phyloP scores from a whole-genome alignment of 1,284 basidiomycete species.

The Pseudozyma thailandica region DNA sequence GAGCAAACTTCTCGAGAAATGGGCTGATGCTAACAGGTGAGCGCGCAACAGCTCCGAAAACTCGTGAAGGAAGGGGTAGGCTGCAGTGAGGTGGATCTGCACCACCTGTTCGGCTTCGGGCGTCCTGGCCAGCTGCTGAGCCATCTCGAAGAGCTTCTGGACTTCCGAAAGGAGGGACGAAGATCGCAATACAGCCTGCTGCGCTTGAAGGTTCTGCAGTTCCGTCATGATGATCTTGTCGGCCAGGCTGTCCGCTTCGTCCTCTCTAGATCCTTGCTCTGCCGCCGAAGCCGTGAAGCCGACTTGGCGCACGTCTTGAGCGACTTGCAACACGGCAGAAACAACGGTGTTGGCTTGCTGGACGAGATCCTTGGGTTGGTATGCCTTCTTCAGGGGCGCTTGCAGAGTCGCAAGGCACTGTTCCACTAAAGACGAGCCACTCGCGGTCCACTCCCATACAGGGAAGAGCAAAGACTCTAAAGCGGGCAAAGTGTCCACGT shows the following conservation, averaged over 20 bases:
- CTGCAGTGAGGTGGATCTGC: slow-evolving; percentile 30
- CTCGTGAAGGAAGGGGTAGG: slow-evolving; percentile 59
- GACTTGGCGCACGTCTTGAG: slow-evolving; percentile 55
- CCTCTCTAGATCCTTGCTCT: not conserved
- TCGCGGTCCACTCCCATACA: slow-evolving; percentile 20
- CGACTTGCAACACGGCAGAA: slow-evolving; percentile 61
- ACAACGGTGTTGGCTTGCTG: slow-evolving; percentile 43
- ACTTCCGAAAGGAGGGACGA: slow-evolving; percentile 38
- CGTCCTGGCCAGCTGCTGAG: slow-evolving; percentile 18
- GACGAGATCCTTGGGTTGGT: slow-evolving; percentile 18
- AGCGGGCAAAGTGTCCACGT: slow-evolving; percentile 15
- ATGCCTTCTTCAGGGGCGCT: slow-evolving; percentile 12
- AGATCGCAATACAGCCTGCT: slow-evolving; percentile 38
- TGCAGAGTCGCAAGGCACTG: slow-evolving; percentile 21
- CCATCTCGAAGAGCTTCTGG: slow-evolving; percentile 18
- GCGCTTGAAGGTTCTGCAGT: slow-evolving; percentile 21
- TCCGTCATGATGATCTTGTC: slow-evolving; percentile 47
- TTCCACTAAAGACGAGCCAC: slow-evolving; percentile 6
- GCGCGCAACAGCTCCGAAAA: slow-evolving; percentile 70
- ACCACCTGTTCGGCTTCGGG: slow-evolving; percentile 19
- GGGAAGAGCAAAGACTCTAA: slow-evolving; percentile 39
- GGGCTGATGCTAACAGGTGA: slow-evolving; percentile 63
- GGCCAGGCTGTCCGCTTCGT: slow-evolving; percentile 18
- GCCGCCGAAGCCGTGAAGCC: slow-evolving; percentile 1
- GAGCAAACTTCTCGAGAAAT: slow-evolving; percentile 82